Conservation (phyloP, 2,329 filamentous ascomycete species). For the Ophiosphaerella herpotricha region DNA sequence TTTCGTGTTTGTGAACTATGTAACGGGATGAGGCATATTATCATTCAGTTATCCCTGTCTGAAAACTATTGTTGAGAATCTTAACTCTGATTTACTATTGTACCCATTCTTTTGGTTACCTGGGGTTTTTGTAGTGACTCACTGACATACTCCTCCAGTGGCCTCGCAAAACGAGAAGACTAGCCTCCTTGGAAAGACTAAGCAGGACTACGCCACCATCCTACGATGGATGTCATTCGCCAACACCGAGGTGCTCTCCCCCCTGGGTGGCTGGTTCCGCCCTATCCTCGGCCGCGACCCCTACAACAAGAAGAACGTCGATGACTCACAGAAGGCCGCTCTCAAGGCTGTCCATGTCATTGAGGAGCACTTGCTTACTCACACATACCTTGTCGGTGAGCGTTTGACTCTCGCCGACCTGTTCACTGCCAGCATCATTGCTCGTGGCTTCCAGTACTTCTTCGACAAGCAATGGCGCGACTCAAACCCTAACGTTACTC, state of each 20-base stretch:
- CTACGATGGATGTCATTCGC: slow-evolving; percentile 97
- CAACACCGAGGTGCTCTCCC: slow-evolving; percentile 82
- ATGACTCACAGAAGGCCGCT: slow-evolving; percentile 73
- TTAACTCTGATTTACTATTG: slow-evolving; percentile 84
- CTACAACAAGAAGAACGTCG: slow-evolving; percentile 98
- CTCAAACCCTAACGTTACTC: slow-evolving; percentile 81
- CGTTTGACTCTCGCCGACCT: slow-evolving; percentile 95
- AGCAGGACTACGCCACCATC: slow-evolving; percentile 99
- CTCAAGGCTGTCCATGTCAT: slow-evolving; percentile 71
- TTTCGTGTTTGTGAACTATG: slow-evolving; percentile 9
- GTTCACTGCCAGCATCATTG: slow-evolving; percentile 77
- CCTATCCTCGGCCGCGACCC: slow-evolving; percentile 79
- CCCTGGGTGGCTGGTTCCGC: slow-evolving; percentile 79
- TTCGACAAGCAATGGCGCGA: slow-evolving; percentile 89
- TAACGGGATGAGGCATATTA: slow-evolving; percentile 69
- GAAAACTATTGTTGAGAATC: slow-evolving; percentile 87
- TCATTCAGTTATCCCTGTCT: slow-evolving; percentile 78
- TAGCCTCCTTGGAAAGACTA: slow-evolving; percentile 98
- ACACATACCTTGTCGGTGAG: slow-evolving; percentile 98
- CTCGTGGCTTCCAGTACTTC: slow-evolving; percentile 90
- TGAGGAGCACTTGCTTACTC: slow-evolving; percentile 85
- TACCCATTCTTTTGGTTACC: slow-evolving; percentile 11
- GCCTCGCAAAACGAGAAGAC: slow-evolving; percentile 99
- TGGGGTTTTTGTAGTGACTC: slow-evolving; percentile 32
- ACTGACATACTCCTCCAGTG: slow-evolving; percentile 61